Conservation (phyloP, 2,329 filamentous ascomycete species). For the Pseudogymnoascus sp. region DNA sequence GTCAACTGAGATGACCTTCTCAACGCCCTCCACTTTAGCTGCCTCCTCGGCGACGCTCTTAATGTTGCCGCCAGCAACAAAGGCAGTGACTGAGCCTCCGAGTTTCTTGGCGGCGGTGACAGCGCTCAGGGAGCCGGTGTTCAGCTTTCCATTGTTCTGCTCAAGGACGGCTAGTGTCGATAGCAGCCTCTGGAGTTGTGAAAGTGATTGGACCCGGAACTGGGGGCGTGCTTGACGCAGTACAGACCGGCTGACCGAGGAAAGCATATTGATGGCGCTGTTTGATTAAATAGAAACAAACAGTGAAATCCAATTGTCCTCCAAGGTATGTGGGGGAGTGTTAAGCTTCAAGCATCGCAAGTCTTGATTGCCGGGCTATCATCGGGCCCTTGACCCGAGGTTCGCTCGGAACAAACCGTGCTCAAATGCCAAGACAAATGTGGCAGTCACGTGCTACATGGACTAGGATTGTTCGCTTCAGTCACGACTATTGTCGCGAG, state of each 20-base stretch:
- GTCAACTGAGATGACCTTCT: conserved; percentile 84
- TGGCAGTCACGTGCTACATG: neutral
- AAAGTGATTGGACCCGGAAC: conserved; percentile 34
- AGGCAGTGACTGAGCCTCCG: conserved; percentile 76
- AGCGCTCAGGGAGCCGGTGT: conserved; percentile 70
- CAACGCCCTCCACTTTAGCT: conserved; percentile 79
- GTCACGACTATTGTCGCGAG: conserved; percentile 7
- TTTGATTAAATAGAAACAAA: neutral
- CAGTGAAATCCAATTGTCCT: conserved; percentile 9
- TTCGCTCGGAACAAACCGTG: conserved; percentile 8
- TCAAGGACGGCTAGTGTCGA: conserved; percentile 89
- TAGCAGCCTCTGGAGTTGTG: conserved; percentile 58
- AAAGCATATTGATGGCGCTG: conserved; percentile 24
- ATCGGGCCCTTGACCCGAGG: conserved; percentile 9
- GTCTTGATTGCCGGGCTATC: conserved; percentile 8
- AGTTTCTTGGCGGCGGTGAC: conserved; percentile 80
- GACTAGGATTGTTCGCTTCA: conserved; percentile 6
- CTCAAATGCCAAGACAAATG: neutral
- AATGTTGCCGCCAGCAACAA: conserved; percentile 73
- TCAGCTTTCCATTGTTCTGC: conserved; percentile 83
- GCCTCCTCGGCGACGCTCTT: conserved; percentile 72
- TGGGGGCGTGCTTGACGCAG: conserved; percentile 30
- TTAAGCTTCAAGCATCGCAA: conserved; percentile 5
- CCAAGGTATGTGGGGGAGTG: conserved; percentile 7
- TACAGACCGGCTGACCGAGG: conserved; percentile 21